Evolutionary conservation across 176 grass and related monocot species (phyloP), one percentile per base, ranked within the genome.

Genomic region (Sorghum bicolor): DNA sequence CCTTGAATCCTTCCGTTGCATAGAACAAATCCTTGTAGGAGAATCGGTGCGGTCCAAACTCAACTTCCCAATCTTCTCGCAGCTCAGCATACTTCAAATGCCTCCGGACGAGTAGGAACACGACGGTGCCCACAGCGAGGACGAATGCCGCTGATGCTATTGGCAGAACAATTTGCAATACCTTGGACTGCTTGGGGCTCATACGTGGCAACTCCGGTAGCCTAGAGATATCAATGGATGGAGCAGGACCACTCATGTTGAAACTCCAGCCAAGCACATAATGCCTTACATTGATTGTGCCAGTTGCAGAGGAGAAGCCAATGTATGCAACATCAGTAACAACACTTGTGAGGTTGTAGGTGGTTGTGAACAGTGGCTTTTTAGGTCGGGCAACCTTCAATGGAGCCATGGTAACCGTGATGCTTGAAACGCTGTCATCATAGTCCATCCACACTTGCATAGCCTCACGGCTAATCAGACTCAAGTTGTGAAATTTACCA

Each of bases 371-470:
- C 57, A 89, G 20, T 55, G 87, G 81, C n/a, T 26, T 65, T 2
- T 7, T n/a, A 14, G 87, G 87, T 30, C 76, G 45, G 2, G 63
- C 8, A 2, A 67, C 76, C 26, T 71, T 74, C 40, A 80, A 43
- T 30, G 76, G 75, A 74, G 86, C 81, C 81, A 83, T 74, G 5
- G 76, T 64, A 13, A 80, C 52, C 0, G 72, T 77, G 64, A 83
- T 70, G 19, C 29, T 20, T 6, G 79, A 19, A 8, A 10, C 15
- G 5, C 3, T 86, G 39, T 47, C 53, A 34, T 86, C 67, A 26
- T 86, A 86, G 20, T 86, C 84, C 58, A 80, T 76, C 84, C 84
- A 86, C 39, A 86, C 76, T 22, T 80, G 84, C 84, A 86, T 86
- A 4, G 76, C 37, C 67, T 80, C 76, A 11, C 84, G 84, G 76